These are phyloP conservation scores for Rhododendron mucronatum DNA, from an alignment of 148 eudicot species.

Conservation along the genomic window DNA sequence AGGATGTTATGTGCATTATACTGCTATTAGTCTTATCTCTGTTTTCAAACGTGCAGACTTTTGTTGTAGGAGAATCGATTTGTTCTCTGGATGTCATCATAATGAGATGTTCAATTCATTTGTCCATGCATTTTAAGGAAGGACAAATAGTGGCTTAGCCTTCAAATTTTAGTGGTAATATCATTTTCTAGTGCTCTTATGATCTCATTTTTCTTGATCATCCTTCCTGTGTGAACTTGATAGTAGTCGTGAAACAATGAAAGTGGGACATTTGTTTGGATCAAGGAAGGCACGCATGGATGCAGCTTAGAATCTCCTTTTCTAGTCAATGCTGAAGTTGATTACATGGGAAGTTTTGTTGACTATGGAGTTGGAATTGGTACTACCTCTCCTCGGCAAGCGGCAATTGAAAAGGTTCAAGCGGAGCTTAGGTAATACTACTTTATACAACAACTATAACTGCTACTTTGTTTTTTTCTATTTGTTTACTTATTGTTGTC, in stretches of 20 bases:
- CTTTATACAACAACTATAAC: not conserved
- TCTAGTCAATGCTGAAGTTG: slow-evolving; percentile 87
- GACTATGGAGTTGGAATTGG: slow-evolving; percentile 73
- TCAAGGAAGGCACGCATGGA: slow-evolving; percentile 72
- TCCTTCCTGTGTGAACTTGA: slow-evolving; percentile 19
- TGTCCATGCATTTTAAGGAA: not conserved
- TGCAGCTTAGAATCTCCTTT: slow-evolving; percentile 54
- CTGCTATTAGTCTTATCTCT: not conserved
- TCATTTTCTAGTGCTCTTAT: not conserved
- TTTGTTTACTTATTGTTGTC: slow-evolving; percentile 3
- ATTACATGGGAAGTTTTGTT: slow-evolving; percentile 97
- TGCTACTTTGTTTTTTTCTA: not conserved
- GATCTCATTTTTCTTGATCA: not conserved
- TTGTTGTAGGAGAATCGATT: not conserved
- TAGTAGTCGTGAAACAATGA: slow-evolving; percentile 34
- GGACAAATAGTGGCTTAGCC: not conserved
- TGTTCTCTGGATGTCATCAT: not conserved
- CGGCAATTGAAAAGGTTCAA: slow-evolving; percentile 85
- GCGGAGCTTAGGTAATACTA: slow-evolving; percentile 69
- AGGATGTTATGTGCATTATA: not conserved
- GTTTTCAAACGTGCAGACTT: not conserved
- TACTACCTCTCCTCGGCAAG: slow-evolving; percentile 63
- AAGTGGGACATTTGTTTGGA: slow-evolving; percentile 38
- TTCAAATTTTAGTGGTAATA: not conserved
- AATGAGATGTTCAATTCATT: not conserved